A percentile compares a stretch with the other conserved stretches of the same genome.
These are phyloP conservation scores for Fusarium denticulatum DNA, from an alignment of 2,329 filamentous ascomycete species.

Conservation along the genomic window DNA sequence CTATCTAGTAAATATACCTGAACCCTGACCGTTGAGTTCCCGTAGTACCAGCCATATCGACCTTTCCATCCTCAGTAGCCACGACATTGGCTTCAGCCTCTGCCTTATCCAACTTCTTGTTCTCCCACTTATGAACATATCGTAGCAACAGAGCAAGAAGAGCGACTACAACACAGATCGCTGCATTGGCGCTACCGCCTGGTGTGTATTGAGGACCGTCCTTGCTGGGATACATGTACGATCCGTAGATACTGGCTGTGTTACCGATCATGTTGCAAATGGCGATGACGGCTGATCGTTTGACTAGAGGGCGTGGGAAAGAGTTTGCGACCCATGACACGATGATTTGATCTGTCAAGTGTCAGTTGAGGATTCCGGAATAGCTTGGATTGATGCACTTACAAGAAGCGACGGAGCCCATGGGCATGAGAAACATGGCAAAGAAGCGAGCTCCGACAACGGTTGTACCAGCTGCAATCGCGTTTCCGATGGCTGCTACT, in stretches of 20 bases:
- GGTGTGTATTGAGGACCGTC: conserved; percentile 57
- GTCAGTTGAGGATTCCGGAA: fast-evolving
- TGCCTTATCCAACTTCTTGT: conserved; percentile 65
- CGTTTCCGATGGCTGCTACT: conserved; percentile 62
- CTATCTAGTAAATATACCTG: conserved; percentile 26
- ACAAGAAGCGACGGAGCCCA: conserved; percentile 62
- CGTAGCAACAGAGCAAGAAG: conserved; percentile 63
- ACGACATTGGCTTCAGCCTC: conserved; percentile 40
- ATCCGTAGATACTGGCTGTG: conserved; percentile 58
- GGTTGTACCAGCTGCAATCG: conserved; percentile 63
- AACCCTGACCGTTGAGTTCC: conserved; percentile 2
- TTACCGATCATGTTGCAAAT: conserved; percentile 76
- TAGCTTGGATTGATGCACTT: not conserved
- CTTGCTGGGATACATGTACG: conserved; percentile 58
- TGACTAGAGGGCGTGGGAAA: conserved; percentile 74
- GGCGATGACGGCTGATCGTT: conserved; percentile 72
- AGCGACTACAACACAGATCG: conserved; percentile 69
- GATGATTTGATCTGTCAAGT: conserved; percentile 59
- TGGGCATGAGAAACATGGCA: conserved; percentile 70
- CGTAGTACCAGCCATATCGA: not conserved
- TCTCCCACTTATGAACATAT: conserved; percentile 66
- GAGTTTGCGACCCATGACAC: conserved; percentile 76
- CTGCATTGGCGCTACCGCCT: conserved; percentile 69
- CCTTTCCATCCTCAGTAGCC: not conserved
- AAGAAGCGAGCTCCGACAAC: conserved; percentile 65